phyloP scores from a whole-genome alignment of 805 yeast species.

The Ogataea haglerorum region DNA sequence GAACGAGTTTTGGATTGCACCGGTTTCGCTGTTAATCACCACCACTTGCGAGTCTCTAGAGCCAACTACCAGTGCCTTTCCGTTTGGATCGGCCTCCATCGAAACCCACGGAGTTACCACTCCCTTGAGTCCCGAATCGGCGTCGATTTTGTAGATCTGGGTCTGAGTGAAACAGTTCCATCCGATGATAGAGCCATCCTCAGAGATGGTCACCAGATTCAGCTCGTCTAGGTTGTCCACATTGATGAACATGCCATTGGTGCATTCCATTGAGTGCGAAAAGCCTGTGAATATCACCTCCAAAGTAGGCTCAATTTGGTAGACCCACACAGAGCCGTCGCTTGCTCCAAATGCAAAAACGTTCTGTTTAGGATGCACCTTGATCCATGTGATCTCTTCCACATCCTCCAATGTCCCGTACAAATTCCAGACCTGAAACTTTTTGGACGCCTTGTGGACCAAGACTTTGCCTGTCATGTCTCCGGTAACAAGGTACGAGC shows the following conservation, averaged over 20 bases:
- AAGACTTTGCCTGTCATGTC: constrained; percentile 91
- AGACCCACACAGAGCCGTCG: constrained; percentile 95
- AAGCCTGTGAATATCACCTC: constrained; percentile 77
- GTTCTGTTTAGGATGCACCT: constrained; percentile 68
- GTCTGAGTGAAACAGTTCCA: constrained; percentile 87
- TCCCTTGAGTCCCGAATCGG: constrained; percentile 63
- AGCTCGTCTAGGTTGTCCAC: constrained; percentile 54
- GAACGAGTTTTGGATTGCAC: constrained; percentile 63
- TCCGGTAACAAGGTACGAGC: constrained; percentile 77
- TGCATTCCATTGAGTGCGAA: constrained; percentile 77
- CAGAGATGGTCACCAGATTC: constrained; percentile 70
- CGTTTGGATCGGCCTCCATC: constrained; percentile 44
- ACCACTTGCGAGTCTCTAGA: constrained; percentile 84
- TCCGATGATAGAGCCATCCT: constrained; percentile 80
- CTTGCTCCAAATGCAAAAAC: constrained; percentile 88
- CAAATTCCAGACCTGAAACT: constrained; percentile 80
- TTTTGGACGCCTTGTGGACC: constrained; percentile 65
- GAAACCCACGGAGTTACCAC: constrained; percentile 87
- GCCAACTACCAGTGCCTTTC: constrained; percentile 68
- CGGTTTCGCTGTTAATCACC: constrained; percentile 72
- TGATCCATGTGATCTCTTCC: constrained; percentile 85
- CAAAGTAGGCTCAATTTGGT: constrained; percentile 62
- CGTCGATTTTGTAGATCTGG: constrained; percentile 62
- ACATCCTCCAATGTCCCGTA: constrained; percentile 75
- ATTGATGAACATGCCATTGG: constrained; percentile 73